phyloP scores from a whole-genome alignment of 2,329 filamentous ascomycete genomes.

The Pezicula radicicola region DNA sequence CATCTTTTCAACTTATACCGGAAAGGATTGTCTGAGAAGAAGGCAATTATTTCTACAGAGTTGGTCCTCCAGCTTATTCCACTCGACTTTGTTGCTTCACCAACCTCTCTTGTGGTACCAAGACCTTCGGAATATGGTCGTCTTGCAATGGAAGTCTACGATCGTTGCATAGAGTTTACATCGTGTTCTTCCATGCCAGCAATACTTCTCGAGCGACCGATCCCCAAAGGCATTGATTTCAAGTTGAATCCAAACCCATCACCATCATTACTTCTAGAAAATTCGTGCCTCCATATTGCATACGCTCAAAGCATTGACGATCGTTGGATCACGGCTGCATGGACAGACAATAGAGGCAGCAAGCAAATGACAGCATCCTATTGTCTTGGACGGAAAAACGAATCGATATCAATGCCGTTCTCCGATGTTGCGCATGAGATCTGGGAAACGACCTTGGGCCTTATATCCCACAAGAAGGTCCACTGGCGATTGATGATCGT shows the following conservation, averaged over 20 bases:
- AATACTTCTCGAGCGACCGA: constrained; percentile 66
- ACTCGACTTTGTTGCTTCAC: constrained; percentile 62
- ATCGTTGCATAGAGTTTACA: constrained; percentile 62
- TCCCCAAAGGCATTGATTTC: constrained; percentile 73
- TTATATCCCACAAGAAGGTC: constrained; percentile 67
- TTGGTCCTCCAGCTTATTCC: constrained; percentile 77
- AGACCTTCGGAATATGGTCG: constrained; percentile 55
- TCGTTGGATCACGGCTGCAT: constrained; percentile 75
- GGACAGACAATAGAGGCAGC: constrained; percentile 75
- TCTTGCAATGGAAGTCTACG: constrained; percentile 73
- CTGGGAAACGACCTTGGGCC: constrained; percentile 73
- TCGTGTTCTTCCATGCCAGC: constrained; percentile 63
- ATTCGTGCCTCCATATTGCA: constrained; percentile 76
- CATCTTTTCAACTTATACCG: constrained; percentile 65
- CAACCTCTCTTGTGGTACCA: constrained; percentile 60
- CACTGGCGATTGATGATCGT: constrained; percentile 77
- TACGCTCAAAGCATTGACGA: constrained; percentile 75
- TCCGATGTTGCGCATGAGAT: constrained; percentile 69
- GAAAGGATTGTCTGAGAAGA: constrained; percentile 45
- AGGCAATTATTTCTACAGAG: constrained; percentile 51
- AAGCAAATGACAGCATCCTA: constrained; percentile 73
- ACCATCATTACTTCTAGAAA: constrained; percentile 71
- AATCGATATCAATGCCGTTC: constrained; percentile 49
- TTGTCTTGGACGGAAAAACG: constrained; percentile 61
- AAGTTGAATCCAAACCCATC: constrained; percentile 66